A percentile compares a stretch with the other conserved stretches of the same genome.
phyloP scores from a whole-genome alignment of 2,329 filamentous ascomycete species.

The Westerdykella sp. region DNA sequence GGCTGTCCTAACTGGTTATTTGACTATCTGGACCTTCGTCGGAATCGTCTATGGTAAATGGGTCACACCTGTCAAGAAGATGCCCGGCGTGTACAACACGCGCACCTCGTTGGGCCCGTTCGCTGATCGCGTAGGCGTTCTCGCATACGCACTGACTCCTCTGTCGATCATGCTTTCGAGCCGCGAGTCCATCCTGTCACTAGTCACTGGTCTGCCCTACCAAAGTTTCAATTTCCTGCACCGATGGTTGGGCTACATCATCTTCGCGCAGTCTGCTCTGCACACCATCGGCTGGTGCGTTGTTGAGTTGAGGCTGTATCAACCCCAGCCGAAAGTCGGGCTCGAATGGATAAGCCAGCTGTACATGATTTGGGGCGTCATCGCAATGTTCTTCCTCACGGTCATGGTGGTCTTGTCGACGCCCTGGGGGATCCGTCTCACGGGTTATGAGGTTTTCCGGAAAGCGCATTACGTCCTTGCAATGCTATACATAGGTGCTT shows the following conservation, averaged over 20 bases:
- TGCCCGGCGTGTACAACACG: slow-evolving; percentile 53
- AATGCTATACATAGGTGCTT: slow-evolving; percentile 67
- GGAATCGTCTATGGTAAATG: slow-evolving; percentile 64
- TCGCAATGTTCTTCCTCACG: slow-evolving; percentile 60
- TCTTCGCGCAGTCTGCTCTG: slow-evolving; percentile 59
- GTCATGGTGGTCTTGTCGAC: slow-evolving; percentile 57
- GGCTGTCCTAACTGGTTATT: slow-evolving; percentile 52
- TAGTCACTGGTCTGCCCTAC: slow-evolving; percentile 67
- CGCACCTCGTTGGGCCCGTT: slow-evolving; percentile 61
- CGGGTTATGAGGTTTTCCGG: slow-evolving; percentile 72
- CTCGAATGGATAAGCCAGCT: slow-evolving; percentile 53
- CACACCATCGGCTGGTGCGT: slow-evolving; percentile 69
- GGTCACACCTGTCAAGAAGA: slow-evolving; percentile 60
- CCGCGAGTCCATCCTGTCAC: slow-evolving; percentile 62
- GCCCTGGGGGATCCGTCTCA: slow-evolving; percentile 54
- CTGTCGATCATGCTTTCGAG: slow-evolving; percentile 61
- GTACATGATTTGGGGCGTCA: slow-evolving; percentile 69
- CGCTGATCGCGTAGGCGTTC: slow-evolving; percentile 61
- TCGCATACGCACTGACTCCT: slow-evolving; percentile 70
- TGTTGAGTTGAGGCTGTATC: slow-evolving; percentile 60
- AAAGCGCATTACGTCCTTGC: slow-evolving; percentile 68
- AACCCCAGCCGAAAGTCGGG: slow-evolving; percentile 60
- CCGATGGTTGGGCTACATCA: slow-evolving; percentile 68
- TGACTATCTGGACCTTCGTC: slow-evolving; percentile 58
- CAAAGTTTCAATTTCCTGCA: slow-evolving; percentile 70